Conservation (phyloP, 768 basidiomycete species). For the Naematelia aurantialba region DNA sequence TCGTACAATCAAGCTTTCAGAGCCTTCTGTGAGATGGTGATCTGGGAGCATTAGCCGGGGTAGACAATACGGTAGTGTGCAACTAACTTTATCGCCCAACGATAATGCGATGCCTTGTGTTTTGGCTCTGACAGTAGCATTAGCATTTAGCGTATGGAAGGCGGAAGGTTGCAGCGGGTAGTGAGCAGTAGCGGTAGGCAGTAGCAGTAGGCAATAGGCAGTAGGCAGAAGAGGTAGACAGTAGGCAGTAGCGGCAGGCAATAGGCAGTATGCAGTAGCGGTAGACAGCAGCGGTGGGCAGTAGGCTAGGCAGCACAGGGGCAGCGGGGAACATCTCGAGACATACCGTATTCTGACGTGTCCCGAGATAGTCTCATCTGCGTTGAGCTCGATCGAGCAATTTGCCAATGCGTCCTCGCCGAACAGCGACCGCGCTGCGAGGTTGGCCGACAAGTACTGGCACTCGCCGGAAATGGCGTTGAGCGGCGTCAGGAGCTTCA, state of each 20-base stretch:
- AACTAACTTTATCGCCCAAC: slow-evolving; percentile 56
- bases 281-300: no score
- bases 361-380: slow-evolving; percentile 61
- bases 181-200: no score
- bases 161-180: no score
- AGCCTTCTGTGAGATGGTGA: slow-evolving; percentile 40
- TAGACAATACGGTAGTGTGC: not conserved
- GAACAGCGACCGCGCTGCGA: slow-evolving; percentile 92
- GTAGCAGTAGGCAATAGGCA: no score
- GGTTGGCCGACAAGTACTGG: slow-evolving; percentile 92
- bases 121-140: slow-evolving; percentile 58
- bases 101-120: slow-evolving; percentile 96
- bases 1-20: slow-evolving; percentile 20
- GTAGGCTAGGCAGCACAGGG: no score
- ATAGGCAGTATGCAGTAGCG: no score
- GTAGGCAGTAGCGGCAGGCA: no score
- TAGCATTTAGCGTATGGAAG: no score
- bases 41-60: slow-evolving; percentile 5
- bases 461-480: slow-evolving; percentile 87
- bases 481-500: slow-evolving; percentile 91
- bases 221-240: no score
- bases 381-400: slow-evolving; percentile 81
- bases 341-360: slow-evolving; percentile 78
- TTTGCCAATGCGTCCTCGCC: slow-evolving; percentile 98
- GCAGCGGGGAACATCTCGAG: not conserved